Percentiles rank a stretch among this genome's conserved stretches.
Evolutionary conservation across 352 stramenopile genomes (phyloP).

Genomic region (Lagenidium giganteum): DNA sequence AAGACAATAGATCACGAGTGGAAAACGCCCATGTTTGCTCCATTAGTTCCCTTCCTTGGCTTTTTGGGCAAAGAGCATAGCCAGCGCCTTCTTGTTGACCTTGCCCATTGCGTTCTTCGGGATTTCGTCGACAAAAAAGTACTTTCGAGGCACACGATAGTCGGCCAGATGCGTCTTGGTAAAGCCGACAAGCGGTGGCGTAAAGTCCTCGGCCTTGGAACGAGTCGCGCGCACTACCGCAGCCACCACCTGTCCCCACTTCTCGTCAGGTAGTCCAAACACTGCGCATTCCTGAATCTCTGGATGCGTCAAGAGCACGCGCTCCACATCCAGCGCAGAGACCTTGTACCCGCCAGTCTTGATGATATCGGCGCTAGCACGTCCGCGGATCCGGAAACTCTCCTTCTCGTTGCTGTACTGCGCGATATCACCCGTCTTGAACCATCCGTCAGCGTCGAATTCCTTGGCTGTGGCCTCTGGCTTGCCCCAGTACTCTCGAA

Average conservation of each 20-base stretch:
- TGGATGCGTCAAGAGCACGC: constrained; percentile 76
- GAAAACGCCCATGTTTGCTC: too few species aligned
- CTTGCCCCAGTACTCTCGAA: constrained; percentile 83
- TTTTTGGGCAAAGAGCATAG: constrained; percentile 15
- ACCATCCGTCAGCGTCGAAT: constrained; percentile 86
- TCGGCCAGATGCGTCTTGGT: constrained; percentile 59
- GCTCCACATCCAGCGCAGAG: constrained; percentile 89
- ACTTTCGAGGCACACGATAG: constrained; percentile 76
- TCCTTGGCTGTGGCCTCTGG: constrained; percentile 78
- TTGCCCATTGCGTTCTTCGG: constrained; percentile 94
- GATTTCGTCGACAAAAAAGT: constrained; percentile 79
- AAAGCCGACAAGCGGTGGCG: constrained; percentile 43
- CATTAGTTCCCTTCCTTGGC: too few species aligned
- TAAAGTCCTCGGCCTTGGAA: constrained; percentile 11
- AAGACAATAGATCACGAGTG: too few species aligned
- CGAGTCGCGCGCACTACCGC: constrained; percentile 37
- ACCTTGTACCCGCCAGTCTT: constrained; percentile 92
- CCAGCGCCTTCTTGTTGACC: constrained; percentile 90
- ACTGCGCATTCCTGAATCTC: constrained; percentile 80
- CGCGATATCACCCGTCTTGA: constrained; percentile 89
- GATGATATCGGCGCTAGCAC: constrained; percentile 89
- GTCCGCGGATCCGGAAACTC: constrained; percentile 87
- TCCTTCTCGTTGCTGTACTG: constrained; percentile 60
- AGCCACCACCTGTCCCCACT: constrained; percentile 80
- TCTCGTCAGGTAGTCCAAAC: constrained; percentile 80